Evolutionary conservation across 345 rosid genomes (phyloP).

Genomic region (Sapria himalayana): DNA sequence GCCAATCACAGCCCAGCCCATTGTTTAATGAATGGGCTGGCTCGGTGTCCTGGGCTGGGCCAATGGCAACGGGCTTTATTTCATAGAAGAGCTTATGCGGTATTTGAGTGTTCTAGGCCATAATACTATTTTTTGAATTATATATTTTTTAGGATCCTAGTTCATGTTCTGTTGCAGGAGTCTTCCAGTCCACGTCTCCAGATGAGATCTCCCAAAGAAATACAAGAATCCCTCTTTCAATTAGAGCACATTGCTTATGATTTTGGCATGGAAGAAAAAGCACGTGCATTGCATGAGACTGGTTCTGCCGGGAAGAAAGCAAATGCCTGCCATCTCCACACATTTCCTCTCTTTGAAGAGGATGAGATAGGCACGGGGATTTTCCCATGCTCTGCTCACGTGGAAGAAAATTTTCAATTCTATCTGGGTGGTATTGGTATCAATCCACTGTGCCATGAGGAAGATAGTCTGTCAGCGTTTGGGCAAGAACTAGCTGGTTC

Average conservation of each 20-base stretch:
- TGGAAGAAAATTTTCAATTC: too few relatives aligned
- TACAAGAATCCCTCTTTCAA: conserved; percentile 29
- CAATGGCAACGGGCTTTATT: too few relatives aligned
- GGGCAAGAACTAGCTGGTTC: conserved; percentile 25
- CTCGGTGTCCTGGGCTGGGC: too few relatives aligned
- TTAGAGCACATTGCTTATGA: conserved; percentile 29
- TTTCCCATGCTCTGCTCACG: conserved; percentile 16
- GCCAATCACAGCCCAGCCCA: too few relatives aligned
- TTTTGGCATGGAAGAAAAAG: conserved; percentile 17
- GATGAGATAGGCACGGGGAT: conserved; percentile 30
- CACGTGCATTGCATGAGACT: conserved; percentile 21
- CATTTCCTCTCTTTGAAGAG: conserved; percentile 52
- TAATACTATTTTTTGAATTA: conserved; percentile 4
- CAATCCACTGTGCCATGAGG: conserved; percentile 26
- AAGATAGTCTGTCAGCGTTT: conserved; percentile 13
- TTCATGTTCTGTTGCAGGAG: conserved; percentile 23
- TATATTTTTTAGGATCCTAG: background rate
- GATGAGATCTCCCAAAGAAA: conserved; percentile 13
- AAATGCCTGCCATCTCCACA: conserved; percentile 13
- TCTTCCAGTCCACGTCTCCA: conserved; percentile 9
- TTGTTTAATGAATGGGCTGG: too few relatives aligned
- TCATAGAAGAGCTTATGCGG: background rate
- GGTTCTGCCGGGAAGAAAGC: conserved; percentile 14
- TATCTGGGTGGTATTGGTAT: too few relatives aligned
- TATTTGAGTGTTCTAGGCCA: background rate